Evolutionary conservation across 2,329 filamentous ascomycete genomes (phyloP), one percentile per base, ranked within the genome.

Genomic region (Claviceps sorghi): DNA sequence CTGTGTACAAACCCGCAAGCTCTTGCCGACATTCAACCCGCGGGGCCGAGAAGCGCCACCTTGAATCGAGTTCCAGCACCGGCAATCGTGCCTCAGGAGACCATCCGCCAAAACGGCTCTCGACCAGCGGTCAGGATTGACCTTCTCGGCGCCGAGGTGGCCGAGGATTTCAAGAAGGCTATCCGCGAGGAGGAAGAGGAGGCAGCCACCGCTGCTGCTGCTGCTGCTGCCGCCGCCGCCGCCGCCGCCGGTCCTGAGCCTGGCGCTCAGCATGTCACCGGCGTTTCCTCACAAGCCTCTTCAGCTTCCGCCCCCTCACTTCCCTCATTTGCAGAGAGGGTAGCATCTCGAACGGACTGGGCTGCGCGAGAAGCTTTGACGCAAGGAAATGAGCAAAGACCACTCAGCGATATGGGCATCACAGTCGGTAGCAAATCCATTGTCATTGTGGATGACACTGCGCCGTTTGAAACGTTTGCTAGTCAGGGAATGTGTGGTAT

Each of bases 371-470:
- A 69, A n/a, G 61, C 64, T 22, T 59, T 67, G 4, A 57, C 60
- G 5, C 61, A 62, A 7, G 55, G 63, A 6, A 58, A 67, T 9
- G 67, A 54, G 54, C 62, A 57, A 51, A 67, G 75, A 45, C 74
- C 75, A 1, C 59, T 64, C 13, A 80, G 77, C 56, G 77, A 80
- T 54, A 71, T 72, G 58, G 77, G 67, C 6, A 78, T 91, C 45
- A 93, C 88, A 0, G 75, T 76, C 11, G 86, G 88, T n/a, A 95
- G 88, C 72, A 84, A 90, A 62, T 95, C 88, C 0, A 94, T 95
- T 58, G 77, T 95, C 52, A 94, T 95, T 61, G 81, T 95, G 38
- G 87, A 94, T 54, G 80, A 80, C 34, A 84, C 82, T 0, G 58
- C 75, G 17, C 69, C 73, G 0, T 68, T 70, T 5, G 69, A 78